Evolutionary conservation across 768 basidiomycete species (phyloP), one percentile per base, ranked within the genome.

Genomic region (Leccinum fibrillosum): DNA sequence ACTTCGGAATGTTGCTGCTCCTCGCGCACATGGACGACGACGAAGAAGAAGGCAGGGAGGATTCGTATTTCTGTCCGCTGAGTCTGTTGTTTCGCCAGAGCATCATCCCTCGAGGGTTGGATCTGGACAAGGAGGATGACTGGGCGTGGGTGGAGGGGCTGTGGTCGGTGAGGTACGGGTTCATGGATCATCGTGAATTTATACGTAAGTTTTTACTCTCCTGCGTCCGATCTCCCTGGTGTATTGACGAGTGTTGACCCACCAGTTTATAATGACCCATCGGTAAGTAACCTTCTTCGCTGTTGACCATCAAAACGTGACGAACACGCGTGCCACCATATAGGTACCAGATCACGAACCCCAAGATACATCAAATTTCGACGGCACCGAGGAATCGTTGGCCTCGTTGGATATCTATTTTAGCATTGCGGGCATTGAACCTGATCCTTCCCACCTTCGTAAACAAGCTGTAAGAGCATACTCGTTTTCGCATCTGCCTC

Each of bases 131-230:
- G 17, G 70, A 68, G 30, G 55, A 58, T 1, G 74, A 75, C 54
- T 75, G 72, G 71, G 69, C 65, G 6, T 61, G 84, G 3, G 70
- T 89, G 0, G 74, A 75, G 32, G 88, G 88, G 0, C 32, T 69
- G 15, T 90, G 88, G 88, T 71, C 74, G 4, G 78, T 84, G 12
- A 78, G 81, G n/a, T 89, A 88, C 64, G 84, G 81, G 53, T 90
- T 86, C 64, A 79, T 81, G 53, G 87, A 90, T 66, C 87, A 90
- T 64, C 72, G 85, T 5, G 85, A 85, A 49, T 76, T 90, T 37
- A 63, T 87, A 44, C 72, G 87, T 89, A 64, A 69, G 86, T 79
- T n/a, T n/a, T 75, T 47, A 10, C 13, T 47, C 34, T 49, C 21
- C 19, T 45, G 4, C 11, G 12, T 53, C 17, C 8, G 2, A 10